Percentiles rank a stretch among this genome's conserved stretches.
Evolutionary conservation across 768 basidiomycete genomes (phyloP).

Genomic region (Lyophyllum semitale): DNA sequence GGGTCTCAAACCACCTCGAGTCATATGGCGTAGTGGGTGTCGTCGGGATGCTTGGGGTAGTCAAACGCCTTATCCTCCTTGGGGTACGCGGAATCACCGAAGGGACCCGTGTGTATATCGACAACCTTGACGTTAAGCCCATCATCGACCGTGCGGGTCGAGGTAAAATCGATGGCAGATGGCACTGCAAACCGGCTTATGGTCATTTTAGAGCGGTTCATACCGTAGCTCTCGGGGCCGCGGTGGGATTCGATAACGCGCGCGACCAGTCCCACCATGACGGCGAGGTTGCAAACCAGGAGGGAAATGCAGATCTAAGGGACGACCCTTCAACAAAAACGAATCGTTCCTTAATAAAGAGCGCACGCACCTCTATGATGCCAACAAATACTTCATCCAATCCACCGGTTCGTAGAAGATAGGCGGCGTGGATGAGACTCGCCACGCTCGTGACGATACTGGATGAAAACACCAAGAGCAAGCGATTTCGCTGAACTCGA

Average conservation of each 20-base stretch:
- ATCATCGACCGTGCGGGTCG: slow-evolving; percentile 5
- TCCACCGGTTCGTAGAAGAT: slow-evolving; percentile 26
- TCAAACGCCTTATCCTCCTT: neutral
- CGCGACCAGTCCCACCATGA: slow-evolving; percentile 27
- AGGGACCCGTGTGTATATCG: slow-evolving; percentile 1
- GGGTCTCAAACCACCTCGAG: neutral
- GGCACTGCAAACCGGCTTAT: neutral
- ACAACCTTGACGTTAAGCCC: slow-evolving; percentile 7
- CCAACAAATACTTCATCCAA: slow-evolving; percentile 26
- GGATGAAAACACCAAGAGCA: slow-evolving; percentile 45
- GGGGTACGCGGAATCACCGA: neutral
- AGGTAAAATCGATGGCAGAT: slow-evolving; percentile 3
- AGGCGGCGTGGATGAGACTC: slow-evolving; percentile 36
- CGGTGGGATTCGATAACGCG: slow-evolving; percentile 1
- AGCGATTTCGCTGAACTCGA: slow-evolving; percentile 33
- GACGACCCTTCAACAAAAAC: neutral
- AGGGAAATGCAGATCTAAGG: slow-evolving; percentile 36
- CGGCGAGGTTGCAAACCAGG: slow-evolving; percentile 43
- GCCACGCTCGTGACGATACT: slow-evolving; percentile 39
- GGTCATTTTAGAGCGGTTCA: slow-evolving; percentile 4
- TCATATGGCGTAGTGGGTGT: neutral
- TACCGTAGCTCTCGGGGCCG: neutral
- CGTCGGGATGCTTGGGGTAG: slow-evolving; percentile 1
- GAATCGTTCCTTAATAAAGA: neutral
- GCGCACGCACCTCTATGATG: slow-evolving; percentile 36